Conservation (phyloP, 805 yeast genomes). For the Phaffomyces antillensis region DNA sequence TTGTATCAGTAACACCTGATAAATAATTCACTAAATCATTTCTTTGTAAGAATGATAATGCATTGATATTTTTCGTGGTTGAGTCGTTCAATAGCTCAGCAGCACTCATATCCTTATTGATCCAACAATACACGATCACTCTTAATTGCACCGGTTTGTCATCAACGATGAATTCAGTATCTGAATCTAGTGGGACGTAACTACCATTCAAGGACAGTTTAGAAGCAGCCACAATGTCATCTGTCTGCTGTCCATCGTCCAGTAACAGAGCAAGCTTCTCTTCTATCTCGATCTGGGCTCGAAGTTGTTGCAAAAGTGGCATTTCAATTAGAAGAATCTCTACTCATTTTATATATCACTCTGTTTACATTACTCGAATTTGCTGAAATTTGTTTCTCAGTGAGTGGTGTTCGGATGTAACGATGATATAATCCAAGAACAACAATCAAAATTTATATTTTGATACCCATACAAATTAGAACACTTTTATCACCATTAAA, state of each 20-base stretch:
- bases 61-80: slow-evolving; percentile 52
- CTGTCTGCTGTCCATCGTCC: background rate
- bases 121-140: slow-evolving; percentile 72
- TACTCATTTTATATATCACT: background rate
- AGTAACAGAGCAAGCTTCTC: background rate
- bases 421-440: background rate
- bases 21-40: slow-evolving; percentile 81
- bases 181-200: background rate
- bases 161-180: slow-evolving; percentile 50
- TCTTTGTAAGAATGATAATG: slow-evolving; percentile 77
- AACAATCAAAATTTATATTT: too few species aligned
- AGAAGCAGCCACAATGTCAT: background rate
- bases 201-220: background rate
- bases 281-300: background rate
- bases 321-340: background rate
- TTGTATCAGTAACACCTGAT: slow-evolving; percentile 51
- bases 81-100: slow-evolving; percentile 79
- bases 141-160: slow-evolving; percentile 42
- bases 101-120: slow-evolving; percentile 61
- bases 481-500: too few species aligned
- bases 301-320: background rate
- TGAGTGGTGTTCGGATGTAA: background rate
- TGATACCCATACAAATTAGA: too few species aligned
- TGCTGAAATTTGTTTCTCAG: background rate
- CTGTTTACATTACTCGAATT: background rate